Base-by-base conservation (phyloP, 306 rosid genomes). In the Lupinus albus region DNA sequence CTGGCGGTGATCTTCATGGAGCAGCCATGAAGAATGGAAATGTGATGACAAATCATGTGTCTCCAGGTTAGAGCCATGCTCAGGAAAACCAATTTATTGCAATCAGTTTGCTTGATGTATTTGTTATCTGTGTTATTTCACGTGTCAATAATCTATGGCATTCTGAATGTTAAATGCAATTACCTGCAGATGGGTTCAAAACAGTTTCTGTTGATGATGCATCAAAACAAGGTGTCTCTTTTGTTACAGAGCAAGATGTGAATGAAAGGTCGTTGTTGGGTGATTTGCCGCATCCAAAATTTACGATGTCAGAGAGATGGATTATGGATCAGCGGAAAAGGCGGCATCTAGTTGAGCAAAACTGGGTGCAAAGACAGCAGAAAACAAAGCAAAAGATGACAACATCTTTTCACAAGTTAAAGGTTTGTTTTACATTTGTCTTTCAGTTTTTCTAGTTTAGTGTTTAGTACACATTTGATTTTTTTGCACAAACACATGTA, bases 291-390 rank as follows among this genome's bases (percentile, higher is more conserved):
- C 55, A 71, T 79, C 85, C 89, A 48, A 94, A 82, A 80, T 78
- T 76, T 81, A 88, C 99, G 1, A 88, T 94, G 99, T 88, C 89
- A 50, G 95, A 88, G 81, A 94, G 79, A 75, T 94, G 95, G 88
- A 78, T 88, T 56, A 76, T 94, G 85, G 96, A 85, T 80, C 89
- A 76, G 59, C 95, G 88, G 83, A 88, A 77, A 80, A 84, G 81
- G 88, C 85, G 88, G 82, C 86, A 45, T 78, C 70, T 76, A 65
- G 73, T 64, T 63, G 89, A 88, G 76, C 92, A 78, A 79, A 84
- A 78, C 44, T 84, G 92, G 91, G 64, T 69, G 63, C 81, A 78
- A 33, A 91, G 91, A 69, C 97, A 85, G 79, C 96, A 81, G 53
- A 85, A 91, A 80, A 75, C 97, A 58, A 89, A 80, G 76, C 83